Evolutionary conservation across 192 early-diverging fungal species (phyloP), one percentile per base, ranked within the genome.

Genomic region (Coemansia sp.): DNA sequence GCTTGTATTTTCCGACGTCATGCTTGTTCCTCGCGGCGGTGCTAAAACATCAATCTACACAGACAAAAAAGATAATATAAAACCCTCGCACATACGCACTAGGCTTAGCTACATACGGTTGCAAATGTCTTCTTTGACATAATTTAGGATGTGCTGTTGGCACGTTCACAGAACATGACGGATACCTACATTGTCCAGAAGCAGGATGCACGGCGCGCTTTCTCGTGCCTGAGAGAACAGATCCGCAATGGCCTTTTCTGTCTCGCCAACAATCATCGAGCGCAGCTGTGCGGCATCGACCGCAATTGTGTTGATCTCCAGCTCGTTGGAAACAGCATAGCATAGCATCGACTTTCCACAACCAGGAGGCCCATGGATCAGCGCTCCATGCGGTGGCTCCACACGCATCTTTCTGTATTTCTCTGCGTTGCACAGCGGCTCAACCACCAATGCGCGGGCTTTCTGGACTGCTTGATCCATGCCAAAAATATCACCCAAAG

Each of bases 231-330:
- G 87, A 3, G 88, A 79, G 86, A 98, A 98, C 62, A 96, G 76
- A 7, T 84, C 86, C 7, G 90, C 88, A 72, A 98, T 90, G 43
- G 89, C 89, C 59, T 90, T 86, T 65, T 98, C 96, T 0, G 93
- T 92, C 76, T 96, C 94, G 46, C 96, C 96, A n/a, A 98, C 92
- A 20, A 96, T 74, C 75, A 95, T 95, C 25, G 94, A 96, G 55
- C 92, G 85, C 38, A 98, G 75, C 76, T 93, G 90, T 1, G 95
- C 88, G 42, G 91, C 90, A 65, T 94, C 94, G 1, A 95, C 90
- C 64, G 90, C 85, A 72, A 98, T 90, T 65, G 90, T 91, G 56
- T 92, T 92, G 66, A 96, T 86, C 8, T 91, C 92, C 14, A 89
- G 66, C 76, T 92, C 92, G 17, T 87, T 75, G 5, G 92, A 89